Base-by-base conservation (phyloP, 2,329 filamentous ascomycete species). In the Ustulina deusta region DNA sequence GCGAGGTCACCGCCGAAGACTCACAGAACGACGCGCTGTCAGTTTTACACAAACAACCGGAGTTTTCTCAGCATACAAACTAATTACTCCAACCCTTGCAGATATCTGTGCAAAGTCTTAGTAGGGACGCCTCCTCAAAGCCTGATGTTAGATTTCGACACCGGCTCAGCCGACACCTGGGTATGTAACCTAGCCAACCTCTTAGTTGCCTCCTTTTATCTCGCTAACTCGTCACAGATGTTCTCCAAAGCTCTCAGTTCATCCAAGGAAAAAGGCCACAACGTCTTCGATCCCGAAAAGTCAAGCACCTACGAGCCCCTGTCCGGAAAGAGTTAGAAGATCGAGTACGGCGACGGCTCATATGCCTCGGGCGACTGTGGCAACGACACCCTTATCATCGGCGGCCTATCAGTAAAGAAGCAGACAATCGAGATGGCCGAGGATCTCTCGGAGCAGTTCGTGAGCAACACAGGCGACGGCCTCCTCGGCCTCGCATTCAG, bases 131-230 rank as follows among this genome's bases (percentile, higher is more conserved):
- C 90, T 17, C 78, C 83, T 1, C 90, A 93, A 80, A 87, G 80
- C 52, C 71, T 90, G 49, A 84, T 83, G 70, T 78, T 92, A 15
- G 86, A 92, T 74, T 92, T 93, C 69, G 91, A 93, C 76, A 92
- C 90, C 44, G 90, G 90, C 22, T 91, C 89, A 11, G 85, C 89
- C 22, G 91, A 93, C 80, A 82, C 91, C 25, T 93, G 89, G 90
- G 86, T 89, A 80, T 72, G 82, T 58, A n/a, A 32, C 32, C 25
- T 38, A 40, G 40, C 57, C 6, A 40, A 42, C 57, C 6, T 22
- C 1, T 20, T 29, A 32, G 6, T 13, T 22, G 9, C 5, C 25
- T 17, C 11, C 17, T 40, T 42, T 17, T 52, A 32, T 27, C 13
- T 15, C 29, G 10, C 25, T 71, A 48, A 71, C 40, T 25, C 17